phyloP scores from a whole-genome alignment of 805 yeast genomes.

The Saturnispora quitensis region DNA sequence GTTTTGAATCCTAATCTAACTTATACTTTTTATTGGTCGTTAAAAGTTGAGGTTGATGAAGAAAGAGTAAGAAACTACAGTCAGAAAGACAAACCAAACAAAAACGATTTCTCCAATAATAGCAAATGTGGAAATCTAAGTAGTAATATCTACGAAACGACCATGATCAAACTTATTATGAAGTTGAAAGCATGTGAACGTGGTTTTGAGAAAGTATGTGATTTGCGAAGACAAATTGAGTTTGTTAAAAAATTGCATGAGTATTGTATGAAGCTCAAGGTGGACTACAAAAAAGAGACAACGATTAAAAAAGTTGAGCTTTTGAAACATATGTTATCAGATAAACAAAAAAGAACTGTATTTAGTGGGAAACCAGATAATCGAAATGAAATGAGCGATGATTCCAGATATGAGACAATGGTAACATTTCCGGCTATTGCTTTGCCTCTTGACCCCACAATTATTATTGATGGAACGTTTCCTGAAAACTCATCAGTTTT shows the following conservation, averaged over 20 bases:
- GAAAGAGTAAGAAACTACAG: constrained; percentile 21
- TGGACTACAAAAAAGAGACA: constrained; percentile 52
- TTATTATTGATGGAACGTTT: constrained; percentile 62
- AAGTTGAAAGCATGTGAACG: constrained; percentile 17
- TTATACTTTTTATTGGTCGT: constrained; percentile 83
- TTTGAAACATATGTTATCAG: constrained; percentile 48
- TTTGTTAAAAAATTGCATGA: constrained; percentile 58
- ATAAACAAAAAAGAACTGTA: constrained; percentile 34
- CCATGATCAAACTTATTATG: constrained; percentile 25
- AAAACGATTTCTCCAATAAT: no score
- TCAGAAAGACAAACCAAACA: background rate
- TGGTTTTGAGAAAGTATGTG: constrained; percentile 24
- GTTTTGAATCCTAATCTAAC: constrained; percentile 59
- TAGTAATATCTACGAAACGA: constrained; percentile 18
- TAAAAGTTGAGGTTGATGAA: constrained; percentile 80
- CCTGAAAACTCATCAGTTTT: constrained; percentile 80
- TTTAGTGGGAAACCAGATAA: constrained; percentile 13
- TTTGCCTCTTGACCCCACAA: constrained; percentile 77
- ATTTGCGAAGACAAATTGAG: constrained; percentile 45
- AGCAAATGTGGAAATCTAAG: background rate
- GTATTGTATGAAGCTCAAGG: constrained; percentile 56
- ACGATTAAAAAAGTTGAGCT: constrained; percentile 69
- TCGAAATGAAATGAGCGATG: constrained; percentile 7
- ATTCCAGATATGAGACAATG: constrained; percentile 20
- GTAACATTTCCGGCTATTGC: constrained; percentile 44